Percentiles rank a stretch among this genome's conserved stretches.
Evolutionary conservation across 1,284 basidiomycete species (phyloP).

Genomic region (Austropuccinia psidii): DNA sequence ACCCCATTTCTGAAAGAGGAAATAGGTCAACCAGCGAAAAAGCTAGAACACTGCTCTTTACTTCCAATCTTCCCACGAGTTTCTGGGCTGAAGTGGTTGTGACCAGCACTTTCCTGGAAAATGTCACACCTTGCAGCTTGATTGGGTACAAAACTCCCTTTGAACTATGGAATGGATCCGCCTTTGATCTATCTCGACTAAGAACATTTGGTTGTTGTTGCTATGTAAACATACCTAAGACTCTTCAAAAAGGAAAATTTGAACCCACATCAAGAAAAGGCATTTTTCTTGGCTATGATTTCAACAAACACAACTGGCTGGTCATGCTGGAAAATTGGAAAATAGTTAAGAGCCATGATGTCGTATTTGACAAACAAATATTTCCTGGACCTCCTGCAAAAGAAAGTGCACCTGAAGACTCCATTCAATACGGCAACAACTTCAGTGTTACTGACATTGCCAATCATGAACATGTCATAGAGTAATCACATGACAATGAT

Average conservation of each 20-base stretch:
- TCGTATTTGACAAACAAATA: neutral
- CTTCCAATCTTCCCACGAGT: too few species aligned
- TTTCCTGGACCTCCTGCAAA: constrained; percentile 18
- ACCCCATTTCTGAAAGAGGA: too few species aligned
- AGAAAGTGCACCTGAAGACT: too few species aligned
- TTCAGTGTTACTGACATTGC: too few species aligned
- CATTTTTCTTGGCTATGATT: neutral
- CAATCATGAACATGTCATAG: too few species aligned
- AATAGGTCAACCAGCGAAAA: too few species aligned
- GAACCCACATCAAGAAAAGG: neutral
- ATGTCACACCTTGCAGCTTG: neutral
- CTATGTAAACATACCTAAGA: neutral
- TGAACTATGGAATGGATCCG: neutral
- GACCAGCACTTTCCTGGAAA: neutral
- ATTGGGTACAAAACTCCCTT: neutral
- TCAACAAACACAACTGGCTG: neutral
- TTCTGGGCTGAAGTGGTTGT: neutral
- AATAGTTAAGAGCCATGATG: neutral
- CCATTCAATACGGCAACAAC: too few species aligned
- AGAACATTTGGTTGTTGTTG: neutral
- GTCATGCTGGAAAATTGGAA: neutral
- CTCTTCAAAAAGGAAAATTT: neutral
- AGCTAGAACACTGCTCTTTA: too few species aligned
- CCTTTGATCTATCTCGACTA: neutral
- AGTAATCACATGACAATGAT: too few species aligned